These are phyloP conservation scores for Polychaeton citri DNA, from an alignment of 2,329 filamentous ascomycete species.

Conservation along the genomic window DNA sequence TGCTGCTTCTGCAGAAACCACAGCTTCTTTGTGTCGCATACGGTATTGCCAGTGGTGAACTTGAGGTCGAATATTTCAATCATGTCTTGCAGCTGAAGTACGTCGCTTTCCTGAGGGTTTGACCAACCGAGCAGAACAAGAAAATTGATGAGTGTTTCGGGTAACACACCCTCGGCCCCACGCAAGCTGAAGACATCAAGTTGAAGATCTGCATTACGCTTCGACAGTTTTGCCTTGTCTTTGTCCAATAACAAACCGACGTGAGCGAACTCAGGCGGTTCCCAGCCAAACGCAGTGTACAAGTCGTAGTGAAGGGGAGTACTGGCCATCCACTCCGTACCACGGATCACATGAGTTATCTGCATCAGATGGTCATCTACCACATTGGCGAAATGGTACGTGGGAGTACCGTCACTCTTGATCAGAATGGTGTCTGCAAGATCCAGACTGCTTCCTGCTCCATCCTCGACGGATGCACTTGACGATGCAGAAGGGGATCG, in stretches of 20 bases:
- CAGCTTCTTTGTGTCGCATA: conserved; percentile 69
- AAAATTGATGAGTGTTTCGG: conserved; percentile 63
- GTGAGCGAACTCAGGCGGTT: conserved; percentile 34
- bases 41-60: conserved; percentile 83
- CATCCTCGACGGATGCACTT: conserved; percentile 6
- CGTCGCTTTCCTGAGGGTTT: conserved; percentile 51
- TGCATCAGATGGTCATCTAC: conserved; percentile 92
- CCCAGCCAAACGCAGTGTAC: conserved; percentile 37
- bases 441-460: conserved; percentile 25
- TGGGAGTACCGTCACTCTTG: conserved; percentile 84
- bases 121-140: conserved; percentile 77
- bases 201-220: conserved; percentile 45
- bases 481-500: conserved; percentile 13
- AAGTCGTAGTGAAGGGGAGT: conserved; percentile 63
- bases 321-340: conserved; percentile 92
- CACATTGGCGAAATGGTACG: conserved; percentile 95
- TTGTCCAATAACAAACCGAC: conserved; percentile 36
- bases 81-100: conserved; percentile 59
- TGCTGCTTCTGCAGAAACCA: conserved; percentile 65
- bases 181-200: conserved; percentile 47
- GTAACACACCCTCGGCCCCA: conserved; percentile 44
- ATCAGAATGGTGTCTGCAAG: conserved; percentile 79
- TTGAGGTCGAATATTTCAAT: conserved; percentile 66
- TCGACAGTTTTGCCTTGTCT: conserved; percentile 49
- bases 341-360: conserved; percentile 89